phyloP scores from a whole-genome alignment of 2,329 filamentous ascomycete genomes.

The Diplocarpon mali region DNA sequence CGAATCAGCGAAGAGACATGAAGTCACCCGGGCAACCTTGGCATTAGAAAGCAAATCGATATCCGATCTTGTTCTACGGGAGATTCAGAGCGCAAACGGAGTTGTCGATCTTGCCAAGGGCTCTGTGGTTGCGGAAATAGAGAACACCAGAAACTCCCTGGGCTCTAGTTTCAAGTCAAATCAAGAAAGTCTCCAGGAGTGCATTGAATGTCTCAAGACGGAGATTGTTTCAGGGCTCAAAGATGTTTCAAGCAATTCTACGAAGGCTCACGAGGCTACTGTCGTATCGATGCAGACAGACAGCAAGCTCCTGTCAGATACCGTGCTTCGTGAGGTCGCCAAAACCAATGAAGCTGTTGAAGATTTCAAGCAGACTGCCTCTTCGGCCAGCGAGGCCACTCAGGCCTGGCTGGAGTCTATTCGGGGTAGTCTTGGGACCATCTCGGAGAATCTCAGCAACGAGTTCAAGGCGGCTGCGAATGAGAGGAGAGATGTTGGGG shows the following conservation, averaged over 20 bases:
- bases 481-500: background rate
- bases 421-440: no score
- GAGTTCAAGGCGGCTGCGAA: background rate
- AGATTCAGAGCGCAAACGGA: background rate
- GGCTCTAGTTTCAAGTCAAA: background rate
- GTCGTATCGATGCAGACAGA: background rate
- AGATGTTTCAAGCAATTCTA: background rate
- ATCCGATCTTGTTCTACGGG: background rate
- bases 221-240: background rate
- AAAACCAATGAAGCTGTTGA: background rate
- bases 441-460: background rate
- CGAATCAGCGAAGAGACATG: background rate
- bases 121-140: background rate
- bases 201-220: background rate
- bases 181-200: background rate
- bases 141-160: background rate
- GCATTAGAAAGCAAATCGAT: background rate
- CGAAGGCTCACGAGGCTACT: background rate
- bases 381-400: background rate
- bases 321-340: background rate
- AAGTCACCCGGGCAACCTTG: background rate
- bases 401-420: no score
- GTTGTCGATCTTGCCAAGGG: background rate
- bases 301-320: background rate
- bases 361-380: background rate